Base-by-base conservation (phyloP, 1,139 yeast species). In the Barnettozyma hawaiiensis region DNA sequence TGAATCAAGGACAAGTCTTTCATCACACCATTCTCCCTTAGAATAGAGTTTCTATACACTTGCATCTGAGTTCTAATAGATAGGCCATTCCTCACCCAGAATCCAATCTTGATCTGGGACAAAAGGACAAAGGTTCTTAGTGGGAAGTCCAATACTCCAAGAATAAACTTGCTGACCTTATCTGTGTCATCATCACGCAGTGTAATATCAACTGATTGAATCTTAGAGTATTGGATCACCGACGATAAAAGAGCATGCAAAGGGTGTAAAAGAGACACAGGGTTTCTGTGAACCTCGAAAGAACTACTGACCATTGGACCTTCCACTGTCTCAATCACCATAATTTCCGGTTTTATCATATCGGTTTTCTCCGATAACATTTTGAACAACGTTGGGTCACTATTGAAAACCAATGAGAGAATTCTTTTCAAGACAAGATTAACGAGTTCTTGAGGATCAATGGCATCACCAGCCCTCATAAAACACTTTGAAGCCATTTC, bases 21-120 rank as follows among this genome's bases (percentile, higher is more conserved):
- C 56, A 79, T 69, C 58, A 74, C 87, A 0, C 96, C 95, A 49
- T 78, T 76, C 51, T 92, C 97, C 42, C 97, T 69, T 39, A 90
- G 71, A 7, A 89, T 85, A n/a, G 89, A 76, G 47, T 78, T 83
- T 34, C 85, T 75, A 60, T 92, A 92, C 49, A 89, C 78, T 52
- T 81, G 83, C 51, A 85, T 71, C 57, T 92, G 97, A 27, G 81
- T 80, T 40, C 85, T 72, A 11, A 87, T 79, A 35, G 92, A 82
- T 48, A 78, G 74, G 1, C 90, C 90, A 59, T 92, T 92, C 59
- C 97, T 75, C 4, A 92, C 86, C 97, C 97, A 92, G 48, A 83
- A 76, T 0, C 96, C 95, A 2, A 77, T 72, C 37, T 78, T 76
- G 14, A 89, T 78, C 59, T 92, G 97, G 0, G 90, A 71, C 7